A percentile compares a stretch with the other conserved stretches of the same genome.
phyloP scores from a whole-genome alignment of 2,329 filamentous ascomycete genomes.

The Penicillium carneum region DNA sequence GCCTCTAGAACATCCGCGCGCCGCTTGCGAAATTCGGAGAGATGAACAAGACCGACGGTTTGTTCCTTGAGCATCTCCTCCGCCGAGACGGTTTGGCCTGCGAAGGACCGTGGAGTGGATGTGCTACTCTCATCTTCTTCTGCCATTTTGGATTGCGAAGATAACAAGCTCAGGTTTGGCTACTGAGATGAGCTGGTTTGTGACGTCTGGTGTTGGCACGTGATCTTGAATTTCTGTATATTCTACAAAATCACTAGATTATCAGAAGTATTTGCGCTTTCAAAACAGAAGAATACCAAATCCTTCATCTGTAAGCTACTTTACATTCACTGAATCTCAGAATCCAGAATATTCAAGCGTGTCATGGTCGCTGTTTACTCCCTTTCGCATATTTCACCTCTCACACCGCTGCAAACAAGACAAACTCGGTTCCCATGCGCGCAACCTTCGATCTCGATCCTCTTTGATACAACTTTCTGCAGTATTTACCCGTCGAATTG shows the following conservation, averaged over 20 bases:
- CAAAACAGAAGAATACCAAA: too few relatives aligned
- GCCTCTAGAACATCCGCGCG: slow-evolving; percentile 92
- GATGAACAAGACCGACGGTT: slow-evolving; percentile 87
- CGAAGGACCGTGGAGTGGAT: slow-evolving; percentile 66
- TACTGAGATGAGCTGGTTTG: background rate
- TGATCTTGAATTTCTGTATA: slow-evolving; percentile 11
- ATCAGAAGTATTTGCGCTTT: background rate
- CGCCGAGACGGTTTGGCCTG: slow-evolving; percentile 75
- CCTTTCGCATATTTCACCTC: background rate
- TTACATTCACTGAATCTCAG: background rate
- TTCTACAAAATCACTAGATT: background rate
- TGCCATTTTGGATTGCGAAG: slow-evolving; percentile 19
- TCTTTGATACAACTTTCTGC: slow-evolving; percentile 24
- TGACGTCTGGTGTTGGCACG: slow-evolving; percentile 29
- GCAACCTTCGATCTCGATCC: slow-evolving; percentile 25
- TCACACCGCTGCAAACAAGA: slow-evolving; percentile 33
- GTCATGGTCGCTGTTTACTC: background rate
- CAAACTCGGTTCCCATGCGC: slow-evolving; percentile 30
- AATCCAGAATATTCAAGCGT: background rate
- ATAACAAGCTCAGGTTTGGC: slow-evolving; percentile 13
- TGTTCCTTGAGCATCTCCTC: slow-evolving; percentile 83
- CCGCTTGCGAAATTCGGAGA: slow-evolving; percentile 94
- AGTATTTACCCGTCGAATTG: slow-evolving; percentile 10
- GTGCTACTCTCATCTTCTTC: slow-evolving; percentile 51
- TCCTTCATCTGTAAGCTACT: background rate